A percentile compares a stretch with the other conserved stretches of the same genome.
phyloP scores from a whole-genome alignment of 2,329 filamentous ascomycete species.

The Fusarium sp. region DNA sequence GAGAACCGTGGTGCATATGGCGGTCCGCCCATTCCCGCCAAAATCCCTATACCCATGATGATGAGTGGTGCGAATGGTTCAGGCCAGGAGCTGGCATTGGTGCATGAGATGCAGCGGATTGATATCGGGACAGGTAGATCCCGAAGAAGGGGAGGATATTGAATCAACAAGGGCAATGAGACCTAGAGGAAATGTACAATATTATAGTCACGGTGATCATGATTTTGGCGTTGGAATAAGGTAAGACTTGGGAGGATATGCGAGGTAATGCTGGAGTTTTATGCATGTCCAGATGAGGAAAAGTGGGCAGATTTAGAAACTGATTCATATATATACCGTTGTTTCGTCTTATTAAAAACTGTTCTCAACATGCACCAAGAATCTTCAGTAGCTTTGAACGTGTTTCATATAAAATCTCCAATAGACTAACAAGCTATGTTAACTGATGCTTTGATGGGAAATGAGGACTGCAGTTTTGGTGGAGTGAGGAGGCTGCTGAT shows the following conservation, averaged over 20 bases:
- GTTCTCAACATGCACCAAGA: neutral
- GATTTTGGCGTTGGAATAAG: constrained; percentile 34
- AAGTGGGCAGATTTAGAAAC: constrained; percentile 12
- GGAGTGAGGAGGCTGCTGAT: neutral
- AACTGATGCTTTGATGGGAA: neutral
- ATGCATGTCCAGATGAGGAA: neutral
- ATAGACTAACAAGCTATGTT: no score
- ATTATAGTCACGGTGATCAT: constrained; percentile 26
- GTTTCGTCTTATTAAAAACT: neutral
- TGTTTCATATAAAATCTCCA: no score
- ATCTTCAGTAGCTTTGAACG: neutral
- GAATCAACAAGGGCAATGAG: constrained; percentile 36
- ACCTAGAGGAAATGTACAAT: constrained; percentile 40
- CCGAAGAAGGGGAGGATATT: constrained; percentile 61
- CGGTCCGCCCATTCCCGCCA: constrained; percentile 74
- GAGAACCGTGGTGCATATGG: constrained; percentile 62
- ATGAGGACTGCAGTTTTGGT: neutral
- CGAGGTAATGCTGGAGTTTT: constrained; percentile 27
- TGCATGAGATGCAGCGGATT: constrained; percentile 77
- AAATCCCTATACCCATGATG: constrained; percentile 70
- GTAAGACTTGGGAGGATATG: constrained; percentile 9
- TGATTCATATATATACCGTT: constrained; percentile 6
- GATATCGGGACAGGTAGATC: constrained; percentile 72
- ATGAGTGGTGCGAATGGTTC: constrained; percentile 58
- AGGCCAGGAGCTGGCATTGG: constrained; percentile 67